Conservation (phyloP, 2,329 filamentous ascomycete genomes). For the Calonectria crousiana region DNA sequence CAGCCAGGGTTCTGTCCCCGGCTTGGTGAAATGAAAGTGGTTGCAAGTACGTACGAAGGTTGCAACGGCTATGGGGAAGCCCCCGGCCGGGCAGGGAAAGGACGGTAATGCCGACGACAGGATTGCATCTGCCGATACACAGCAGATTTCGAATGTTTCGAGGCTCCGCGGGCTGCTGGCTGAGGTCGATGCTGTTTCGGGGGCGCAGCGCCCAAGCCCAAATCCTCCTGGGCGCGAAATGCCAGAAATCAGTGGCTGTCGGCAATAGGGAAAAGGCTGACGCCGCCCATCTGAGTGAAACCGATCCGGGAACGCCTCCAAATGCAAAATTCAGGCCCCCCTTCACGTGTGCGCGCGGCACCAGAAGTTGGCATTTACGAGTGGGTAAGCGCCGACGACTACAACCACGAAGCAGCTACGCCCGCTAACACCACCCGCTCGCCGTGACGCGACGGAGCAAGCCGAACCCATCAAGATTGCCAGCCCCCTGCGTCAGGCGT, state of each 20-base stretch:
- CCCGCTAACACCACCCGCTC: constrained; percentile 7
- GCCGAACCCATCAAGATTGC: constrained; percentile 18
- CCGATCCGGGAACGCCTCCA: not conserved
- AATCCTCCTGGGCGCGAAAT: not conserved
- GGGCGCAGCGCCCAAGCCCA: not conserved
- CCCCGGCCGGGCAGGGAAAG: not conserved
- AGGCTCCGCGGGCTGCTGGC: not conserved
- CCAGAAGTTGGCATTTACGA: not conserved
- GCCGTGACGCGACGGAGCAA: constrained; percentile 18
- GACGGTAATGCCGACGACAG: constrained; percentile 21
- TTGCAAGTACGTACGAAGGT: constrained; percentile 7
- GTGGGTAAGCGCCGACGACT: not conserved
- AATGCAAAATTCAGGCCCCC: not conserved
- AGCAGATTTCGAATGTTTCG: not conserved
- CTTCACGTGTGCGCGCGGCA: not conserved
- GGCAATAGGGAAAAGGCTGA: not conserved
- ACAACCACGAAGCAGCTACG: not conserved
- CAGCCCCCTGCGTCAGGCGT: constrained; percentile 21
- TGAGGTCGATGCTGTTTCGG: not conserved
- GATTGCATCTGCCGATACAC: constrained; percentile 14
- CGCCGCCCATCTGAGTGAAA: constrained; percentile 21
- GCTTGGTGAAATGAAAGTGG: constrained; percentile 19
- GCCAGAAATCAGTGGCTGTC: not conserved
- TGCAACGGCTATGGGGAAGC: not conserved
- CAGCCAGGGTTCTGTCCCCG: not conserved